phyloP scores from a whole-genome alignment of 768 basidiomycete species.

The Phanerochaete carnosa region DNA sequence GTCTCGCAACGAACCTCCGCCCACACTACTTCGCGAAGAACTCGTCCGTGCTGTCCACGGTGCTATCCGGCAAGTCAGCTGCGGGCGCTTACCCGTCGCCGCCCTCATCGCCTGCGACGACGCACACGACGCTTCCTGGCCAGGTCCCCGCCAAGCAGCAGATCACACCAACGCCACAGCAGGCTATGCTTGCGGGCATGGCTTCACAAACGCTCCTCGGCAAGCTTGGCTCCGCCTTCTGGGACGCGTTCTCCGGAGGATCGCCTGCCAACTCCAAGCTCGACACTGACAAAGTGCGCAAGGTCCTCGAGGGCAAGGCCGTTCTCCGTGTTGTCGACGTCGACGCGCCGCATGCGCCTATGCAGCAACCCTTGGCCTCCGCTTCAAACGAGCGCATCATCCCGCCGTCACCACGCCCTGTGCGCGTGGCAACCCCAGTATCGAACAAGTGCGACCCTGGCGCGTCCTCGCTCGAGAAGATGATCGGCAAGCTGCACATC shows the following conservation, averaged over 20 bases:
- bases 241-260: slow-evolving; percentile 81
- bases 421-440: slow-evolving; percentile 1
- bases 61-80: slow-evolving; percentile 47
- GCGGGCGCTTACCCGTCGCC: slow-evolving; percentile 38
- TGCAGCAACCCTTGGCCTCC: not conserved
- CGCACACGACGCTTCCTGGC: slow-evolving; percentile 12
- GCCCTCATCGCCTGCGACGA: slow-evolving; percentile 39
- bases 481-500: slow-evolving; percentile 8
- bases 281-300: slow-evolving; percentile 80
- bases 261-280: slow-evolving; percentile 11
- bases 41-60: slow-evolving; percentile 24
- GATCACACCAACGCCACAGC: slow-evolving; percentile 28
- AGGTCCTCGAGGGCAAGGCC: slow-evolving; percentile 79
- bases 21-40: slow-evolving; percentile 37
- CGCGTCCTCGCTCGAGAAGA: slow-evolving; percentile 6
- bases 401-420: not conserved
- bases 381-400: not conserved
- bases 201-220: slow-evolving; percentile 74
- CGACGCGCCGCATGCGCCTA: slow-evolving; percentile 32
- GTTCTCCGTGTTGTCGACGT: slow-evolving; percentile 79
- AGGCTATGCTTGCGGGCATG: slow-evolving; percentile 65
- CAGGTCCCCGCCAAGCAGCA: slow-evolving; percentile 30
- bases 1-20: slow-evolving; percentile 29
- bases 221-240: slow-evolving; percentile 75
- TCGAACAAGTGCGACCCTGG: not conserved